These are phyloP conservation scores for Endoconidiophora laricicola DNA, from an alignment of 2,329 filamentous ascomycete species.

Conservation along the genomic window DNA sequence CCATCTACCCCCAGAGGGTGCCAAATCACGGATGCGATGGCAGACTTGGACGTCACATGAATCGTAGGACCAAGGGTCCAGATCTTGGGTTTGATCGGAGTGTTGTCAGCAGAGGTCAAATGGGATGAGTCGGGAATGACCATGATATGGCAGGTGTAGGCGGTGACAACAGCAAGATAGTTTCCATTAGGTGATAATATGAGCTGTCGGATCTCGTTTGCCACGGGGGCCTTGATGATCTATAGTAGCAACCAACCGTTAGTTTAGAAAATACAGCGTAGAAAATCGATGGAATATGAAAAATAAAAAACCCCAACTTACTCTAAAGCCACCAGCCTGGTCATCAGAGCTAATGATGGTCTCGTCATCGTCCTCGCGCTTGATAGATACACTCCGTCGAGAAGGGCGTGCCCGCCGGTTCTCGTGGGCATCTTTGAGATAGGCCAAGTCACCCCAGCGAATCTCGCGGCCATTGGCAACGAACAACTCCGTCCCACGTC, in stretches of 20 bases:
- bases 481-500: conserved; percentile 74
- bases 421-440: conserved; percentile 47
- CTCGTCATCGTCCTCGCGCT: conserved; percentile 26
- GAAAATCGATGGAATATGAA: neutral
- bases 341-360: conserved; percentile 1
- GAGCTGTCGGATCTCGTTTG: conserved; percentile 71
- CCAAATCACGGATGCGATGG: conserved; percentile 72
- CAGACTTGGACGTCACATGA: conserved; percentile 72
- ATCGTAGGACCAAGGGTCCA: conserved; percentile 86
- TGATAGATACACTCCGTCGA: conserved; percentile 20
- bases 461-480: conserved; percentile 79
- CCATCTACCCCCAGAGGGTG: conserved; percentile 77
- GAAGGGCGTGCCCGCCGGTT: conserved; percentile 14
- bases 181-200: conserved; percentile 67
- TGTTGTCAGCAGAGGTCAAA: conserved; percentile 50
- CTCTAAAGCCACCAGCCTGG: conserved; percentile 21
- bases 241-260: conserved; percentile 21
- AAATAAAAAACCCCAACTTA: conserved; percentile 4
- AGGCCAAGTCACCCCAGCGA: conserved; percentile 72
- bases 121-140: conserved; percentile 69
- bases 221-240: conserved; percentile 62
- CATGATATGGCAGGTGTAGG: conserved; percentile 75
- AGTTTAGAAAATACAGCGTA: neutral
- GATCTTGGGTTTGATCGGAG: conserved; percentile 62
- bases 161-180: conserved; percentile 71